Evolutionary conservation across 2,329 filamentous ascomycete species (phyloP), one percentile per base, ranked within the genome.

Genomic region (Mollisiaceae sp.): DNA sequence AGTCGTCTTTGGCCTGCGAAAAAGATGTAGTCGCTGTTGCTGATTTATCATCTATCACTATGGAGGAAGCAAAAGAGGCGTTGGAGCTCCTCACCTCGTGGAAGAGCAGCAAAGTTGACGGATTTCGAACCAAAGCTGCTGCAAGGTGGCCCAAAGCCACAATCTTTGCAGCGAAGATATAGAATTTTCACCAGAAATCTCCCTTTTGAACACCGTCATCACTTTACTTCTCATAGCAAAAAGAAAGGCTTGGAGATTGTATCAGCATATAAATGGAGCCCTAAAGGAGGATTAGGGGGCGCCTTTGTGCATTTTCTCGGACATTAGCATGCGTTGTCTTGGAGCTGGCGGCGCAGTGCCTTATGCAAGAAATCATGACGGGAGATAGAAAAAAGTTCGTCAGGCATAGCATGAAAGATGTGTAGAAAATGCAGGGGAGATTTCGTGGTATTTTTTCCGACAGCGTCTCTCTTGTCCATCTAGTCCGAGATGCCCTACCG

Each of bases 1-100:
- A 83, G 54, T 83, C 86, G 39, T 82, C 85, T 73, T 73, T 80
- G 1, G 80, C 85, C 72, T 83, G 81, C 64, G 90, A 91, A 73
- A 84, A 88, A 75, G 85, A 88, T 43, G 78, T 93, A n/a, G 73
- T 82, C n/a, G 81, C 80, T n/a, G 80, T 86, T 11, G 77, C 92
- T 14, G 82, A 85, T 32, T 73, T 85, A 8, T 76, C 83, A 4
- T 78, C 73, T 14, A 79, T 84, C 47, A 83, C 82, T 8, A 78
- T 88, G 32, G 81, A 85, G 50, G 85, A 90, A 65, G 89, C 87
- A 1, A 73, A 82, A 11, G 80, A 80, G 56, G 85, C 86, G 2
- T 76, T 90, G 38, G 77, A 80, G 14, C 66, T 84, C 5, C 75
- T 87, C 50, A 78, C 76, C 70, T 75, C 77, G 59, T 86, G 84